phyloP scores from a whole-genome alignment of 2,329 filamentous ascomycete species.

The Tolypocladium tundrense region DNA sequence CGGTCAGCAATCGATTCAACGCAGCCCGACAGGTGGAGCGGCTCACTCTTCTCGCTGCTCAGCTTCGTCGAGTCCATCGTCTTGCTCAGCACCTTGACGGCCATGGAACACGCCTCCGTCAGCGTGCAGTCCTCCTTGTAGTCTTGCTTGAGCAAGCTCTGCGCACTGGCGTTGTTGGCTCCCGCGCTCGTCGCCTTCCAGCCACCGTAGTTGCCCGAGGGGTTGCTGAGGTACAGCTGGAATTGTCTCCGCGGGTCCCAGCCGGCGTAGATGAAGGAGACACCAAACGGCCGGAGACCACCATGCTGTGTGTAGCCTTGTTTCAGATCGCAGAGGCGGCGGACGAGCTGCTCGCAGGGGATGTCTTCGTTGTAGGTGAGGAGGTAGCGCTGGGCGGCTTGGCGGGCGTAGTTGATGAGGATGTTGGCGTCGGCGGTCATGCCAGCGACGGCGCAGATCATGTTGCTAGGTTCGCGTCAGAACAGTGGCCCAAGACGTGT shows the following conservation, averaged over 20 bases:
- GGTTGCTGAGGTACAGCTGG: slow-evolving; percentile 98
- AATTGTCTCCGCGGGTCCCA: slow-evolving; percentile 95
- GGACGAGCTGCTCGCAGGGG: slow-evolving; percentile 96
- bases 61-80: slow-evolving; percentile 99
- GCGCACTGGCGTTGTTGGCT: slow-evolving; percentile 95
- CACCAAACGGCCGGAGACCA: slow-evolving; percentile 94
- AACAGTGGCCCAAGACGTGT: slow-evolving; percentile 1
- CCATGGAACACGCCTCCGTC: slow-evolving; percentile 93
- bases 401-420: slow-evolving; percentile 98
- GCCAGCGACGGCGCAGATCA: slow-evolving; percentile 98
- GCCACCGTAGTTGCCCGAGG: slow-evolving; percentile 95
- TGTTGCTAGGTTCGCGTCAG: slow-evolving; percentile 59
- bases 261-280: slow-evolving; percentile 98
- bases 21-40: slow-evolving; percentile 20
- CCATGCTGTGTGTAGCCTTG: slow-evolving; percentile 99
- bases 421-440: slow-evolving; percentile 99
- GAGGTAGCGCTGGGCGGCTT: slow-evolving; percentile 94
- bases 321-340: slow-evolving; percentile 93
- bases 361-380: slow-evolving; percentile 99
- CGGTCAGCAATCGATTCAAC: slow-evolving; percentile 6
- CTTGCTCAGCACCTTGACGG: slow-evolving; percentile 98
- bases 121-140: slow-evolving; percentile 98
- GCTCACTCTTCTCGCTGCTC: slow-evolving; percentile 96
- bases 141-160: slow-evolving; percentile 96
- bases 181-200: slow-evolving; percentile 99